Conservation (phyloP, 305 asterid species). For the Plantago lanceolata region DNA sequence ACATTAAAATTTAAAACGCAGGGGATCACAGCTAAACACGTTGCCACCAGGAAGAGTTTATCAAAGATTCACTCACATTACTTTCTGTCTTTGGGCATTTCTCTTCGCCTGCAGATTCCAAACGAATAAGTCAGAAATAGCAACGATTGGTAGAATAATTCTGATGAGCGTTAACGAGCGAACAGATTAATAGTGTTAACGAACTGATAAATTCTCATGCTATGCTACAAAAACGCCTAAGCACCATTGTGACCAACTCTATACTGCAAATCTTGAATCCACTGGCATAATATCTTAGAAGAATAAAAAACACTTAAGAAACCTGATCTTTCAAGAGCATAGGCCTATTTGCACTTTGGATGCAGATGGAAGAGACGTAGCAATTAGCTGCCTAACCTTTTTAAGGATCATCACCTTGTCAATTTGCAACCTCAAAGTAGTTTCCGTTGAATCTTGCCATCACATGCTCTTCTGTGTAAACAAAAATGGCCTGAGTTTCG, state of each 20-base stretch:
- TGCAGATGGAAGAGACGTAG: background rate
- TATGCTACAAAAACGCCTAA: background rate
- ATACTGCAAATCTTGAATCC: background rate
- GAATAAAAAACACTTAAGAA: background rate
- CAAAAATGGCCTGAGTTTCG: background rate
- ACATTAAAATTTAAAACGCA: constrained; percentile 18
- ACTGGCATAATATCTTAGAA: no score
- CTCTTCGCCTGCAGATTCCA: constrained; percentile 50
- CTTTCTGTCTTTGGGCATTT: constrained; percentile 49
- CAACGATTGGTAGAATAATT: constrained; percentile 15
- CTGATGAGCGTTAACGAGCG: background rate
- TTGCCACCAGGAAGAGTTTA: constrained; percentile 36
- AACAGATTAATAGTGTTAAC: constrained; percentile 12
- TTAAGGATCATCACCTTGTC: background rate
- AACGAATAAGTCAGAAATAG: constrained; percentile 26
- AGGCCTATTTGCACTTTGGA: no score
- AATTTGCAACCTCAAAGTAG: background rate
- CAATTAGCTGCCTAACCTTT: background rate
- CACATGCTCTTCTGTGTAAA: background rate
- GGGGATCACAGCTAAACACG: no score
- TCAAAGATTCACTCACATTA: constrained; percentile 65
- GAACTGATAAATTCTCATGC: constrained; percentile 4
- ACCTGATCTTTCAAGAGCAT: background rate
- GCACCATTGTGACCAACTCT: background rate
- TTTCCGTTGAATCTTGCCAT: background rate